These are phyloP conservation scores for Musa balbisiana DNA, from an alignment of 202 grass and related monocot genomes.

Conservation along the genomic window DNA sequence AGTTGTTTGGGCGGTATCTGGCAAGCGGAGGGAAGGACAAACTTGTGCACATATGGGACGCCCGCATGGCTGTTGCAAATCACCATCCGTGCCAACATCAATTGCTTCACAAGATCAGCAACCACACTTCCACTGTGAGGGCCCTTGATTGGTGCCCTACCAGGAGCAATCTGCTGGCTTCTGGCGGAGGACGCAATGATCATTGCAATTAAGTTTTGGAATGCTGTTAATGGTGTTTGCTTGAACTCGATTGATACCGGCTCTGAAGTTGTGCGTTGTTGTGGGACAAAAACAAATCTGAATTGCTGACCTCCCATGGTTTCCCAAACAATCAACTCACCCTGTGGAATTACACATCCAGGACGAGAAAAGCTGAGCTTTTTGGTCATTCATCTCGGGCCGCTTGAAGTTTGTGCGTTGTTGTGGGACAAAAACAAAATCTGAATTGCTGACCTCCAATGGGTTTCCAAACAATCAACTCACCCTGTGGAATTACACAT, in stretches of 20 bases:
- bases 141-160: slow-evolving; percentile 7
- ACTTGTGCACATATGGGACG: neutral
- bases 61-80: neutral
- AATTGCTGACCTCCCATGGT: neutral
- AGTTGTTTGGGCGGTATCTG: neutral
- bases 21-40: neutral
- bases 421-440: too few relatives aligned
- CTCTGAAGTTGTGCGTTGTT: neutral
- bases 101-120: neutral
- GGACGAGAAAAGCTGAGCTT: too few relatives aligned
- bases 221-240: neutral
- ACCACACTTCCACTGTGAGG: neutral
- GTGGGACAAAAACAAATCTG: neutral
- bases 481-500: too few relatives aligned
- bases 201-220: slow-evolving; percentile 13
- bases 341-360: too few relatives aligned
- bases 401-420: too few relatives aligned
- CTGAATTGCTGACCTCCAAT: too few relatives aligned
- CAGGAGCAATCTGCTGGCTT: neutral
- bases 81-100: neutral
- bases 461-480: too few relatives aligned
- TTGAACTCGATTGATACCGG: slow-evolving; percentile 3
- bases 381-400: too few relatives aligned
- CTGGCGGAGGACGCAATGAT: neutral
- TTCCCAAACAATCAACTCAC: too few relatives aligned